A percentile compares a stretch with the other conserved stretches of the same genome.
phyloP scores from a whole-genome alignment of 306 rosid species.

The Prunus padus region DNA sequence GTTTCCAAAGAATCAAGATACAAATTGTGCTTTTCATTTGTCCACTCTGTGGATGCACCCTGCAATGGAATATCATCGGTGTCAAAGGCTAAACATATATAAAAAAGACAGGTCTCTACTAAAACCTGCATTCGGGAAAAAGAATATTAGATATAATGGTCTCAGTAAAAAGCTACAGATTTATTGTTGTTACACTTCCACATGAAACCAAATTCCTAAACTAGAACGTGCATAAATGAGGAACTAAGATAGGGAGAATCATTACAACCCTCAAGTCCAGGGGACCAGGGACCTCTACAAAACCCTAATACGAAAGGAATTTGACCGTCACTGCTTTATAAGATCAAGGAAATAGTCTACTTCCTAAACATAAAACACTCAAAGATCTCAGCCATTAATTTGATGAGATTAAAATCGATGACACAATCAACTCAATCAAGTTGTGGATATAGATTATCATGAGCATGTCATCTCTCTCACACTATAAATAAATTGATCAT shows the following conservation, averaged over 20 bases:
- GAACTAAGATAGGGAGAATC: neutral
- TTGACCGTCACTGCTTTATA: neutral
- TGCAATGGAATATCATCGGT: constrained; percentile 24
- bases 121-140: neutral
- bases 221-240: neutral
- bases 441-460: neutral
- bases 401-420: neutral
- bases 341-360: neutral
- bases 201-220: neutral
- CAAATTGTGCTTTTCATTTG: constrained; percentile 67
- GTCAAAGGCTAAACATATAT: constrained; percentile 20
- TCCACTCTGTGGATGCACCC: constrained; percentile 64
- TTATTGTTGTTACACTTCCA: neutral
- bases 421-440: constrained; percentile 1
- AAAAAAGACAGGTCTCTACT: constrained; percentile 1
- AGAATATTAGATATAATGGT: neutral
- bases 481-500: neutral
- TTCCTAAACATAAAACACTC: constrained; percentile 4
- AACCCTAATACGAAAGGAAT: neutral
- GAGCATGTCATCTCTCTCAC: neutral
- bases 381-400: neutral
- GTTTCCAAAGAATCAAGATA: constrained; percentile 76
- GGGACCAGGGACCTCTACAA: neutral
- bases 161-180: neutral
- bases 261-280: neutral